A percentile compares a stretch with the other conserved stretches of the same genome.
These are phyloP conservation scores for Ceratobasidium sp. DNA, from an alignment of 1,284 basidiomycete genomes.

Conservation along the genomic window DNA sequence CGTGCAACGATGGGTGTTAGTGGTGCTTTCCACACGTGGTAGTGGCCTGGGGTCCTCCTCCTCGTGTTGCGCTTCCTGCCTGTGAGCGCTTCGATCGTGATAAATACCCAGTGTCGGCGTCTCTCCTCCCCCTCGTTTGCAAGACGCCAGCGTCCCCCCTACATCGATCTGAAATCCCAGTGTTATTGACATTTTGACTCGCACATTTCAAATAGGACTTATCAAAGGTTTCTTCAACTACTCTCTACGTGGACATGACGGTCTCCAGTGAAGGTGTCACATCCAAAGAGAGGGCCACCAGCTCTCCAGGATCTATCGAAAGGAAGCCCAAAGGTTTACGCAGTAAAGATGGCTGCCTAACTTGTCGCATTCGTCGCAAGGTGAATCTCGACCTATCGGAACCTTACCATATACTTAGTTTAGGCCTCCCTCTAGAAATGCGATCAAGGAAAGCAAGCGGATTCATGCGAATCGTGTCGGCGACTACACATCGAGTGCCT, in stretches of 20 bases:
- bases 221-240: neutral
- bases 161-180: no score
- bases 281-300: constrained; percentile 1
- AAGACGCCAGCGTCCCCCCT: no score
- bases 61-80: no score
- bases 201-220: no score
- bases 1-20: no score
- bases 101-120: no score
- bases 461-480: constrained; percentile 78
- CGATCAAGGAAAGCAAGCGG: constrained; percentile 50
- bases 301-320: neutral
- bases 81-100: no score
- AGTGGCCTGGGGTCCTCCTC: no score
- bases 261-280: neutral
- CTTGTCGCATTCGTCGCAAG: constrained; percentile 50
- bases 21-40: no score
- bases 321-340: constrained; percentile 38
- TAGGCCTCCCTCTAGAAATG: constrained; percentile 31
- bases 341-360: constrained; percentile 49
- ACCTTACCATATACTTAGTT: no score
- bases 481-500: constrained; percentile 86
- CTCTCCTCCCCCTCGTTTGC: no score
- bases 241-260: neutral
- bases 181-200: no score
- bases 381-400: neutral